Evolutionary conservation across 2,329 filamentous ascomycete genomes (phyloP), one percentile per base, ranked within the genome.

Genomic region (Tolypocladium sp.): DNA sequence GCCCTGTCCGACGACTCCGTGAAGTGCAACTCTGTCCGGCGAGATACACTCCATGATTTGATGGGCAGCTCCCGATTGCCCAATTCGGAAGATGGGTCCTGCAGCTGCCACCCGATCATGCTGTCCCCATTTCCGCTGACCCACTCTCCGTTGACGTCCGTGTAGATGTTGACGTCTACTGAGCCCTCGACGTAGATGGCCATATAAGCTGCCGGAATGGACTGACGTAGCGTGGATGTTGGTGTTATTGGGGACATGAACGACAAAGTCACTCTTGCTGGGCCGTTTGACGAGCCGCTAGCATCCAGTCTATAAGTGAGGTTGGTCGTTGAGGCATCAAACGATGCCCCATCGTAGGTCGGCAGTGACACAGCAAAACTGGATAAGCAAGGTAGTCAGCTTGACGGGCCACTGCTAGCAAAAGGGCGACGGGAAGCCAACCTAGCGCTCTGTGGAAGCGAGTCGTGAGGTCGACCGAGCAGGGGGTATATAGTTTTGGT

Each of bases 141-240:
- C 90, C 91, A 96, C 68, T 92, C 86, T 9, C 87, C 87, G 66
- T 90, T 89, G 58, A 89, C 64, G 67, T 90, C 87, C 60, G 87
- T 74, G 66, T 89, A 90, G 55, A 87, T 68, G 67, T 85, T 81
- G 15, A 90, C 74, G 62, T 87, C 78, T 56, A 87, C 82, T 62
- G 77, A 78, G 6, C 90, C 90, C 61, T 86, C 80, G 15, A 89
- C 88, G 66, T 86, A 74, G 46, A 93, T 79, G 7, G 84, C 88
- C 62, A 95, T 69, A 70, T 95, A 95, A 33, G 87, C 86, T 13
- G 90, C 91, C n/a, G 91, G 91, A 38, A 94, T 83, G 20, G 89
- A 86, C 76, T 93, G 90, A 63, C 90, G 82, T 66, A 92, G 77
- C 53, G 89, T 92, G 59, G 90, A 92, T 1, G 88, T 90, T 1